phyloP scores from a whole-genome alignment of 371 early-diverging fungal genomes.

The Smittium mucronatum region DNA sequence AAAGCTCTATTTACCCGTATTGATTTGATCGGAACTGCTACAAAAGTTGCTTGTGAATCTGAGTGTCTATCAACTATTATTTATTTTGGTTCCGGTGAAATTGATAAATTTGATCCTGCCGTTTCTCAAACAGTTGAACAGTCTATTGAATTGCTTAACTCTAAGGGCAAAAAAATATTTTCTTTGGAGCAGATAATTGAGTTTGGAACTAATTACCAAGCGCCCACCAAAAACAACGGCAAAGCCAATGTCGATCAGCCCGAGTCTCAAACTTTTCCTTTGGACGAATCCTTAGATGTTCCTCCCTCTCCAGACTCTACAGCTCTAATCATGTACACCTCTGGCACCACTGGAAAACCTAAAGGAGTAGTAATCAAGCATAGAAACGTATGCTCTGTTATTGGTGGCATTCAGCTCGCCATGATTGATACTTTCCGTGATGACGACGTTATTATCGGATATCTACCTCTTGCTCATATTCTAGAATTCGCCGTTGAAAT shows the following conservation, averaged over 20 bases:
- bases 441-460: constrained; percentile 56
- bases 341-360: constrained; percentile 71
- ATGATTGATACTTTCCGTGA: constrained; percentile 1
- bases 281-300: constrained; percentile 43
- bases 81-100: constrained; percentile 48
- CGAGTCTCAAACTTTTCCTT: too few species aligned
- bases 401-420: constrained; percentile 30
- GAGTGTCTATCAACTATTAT: constrained; percentile 57
- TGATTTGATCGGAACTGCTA: constrained; percentile 61
- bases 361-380: constrained; percentile 56
- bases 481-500: constrained; percentile 74
- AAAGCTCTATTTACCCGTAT: constrained; percentile 63
- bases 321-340: constrained; percentile 84
- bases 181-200: not conserved
- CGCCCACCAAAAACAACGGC: not conserved
- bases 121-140: not conserved
- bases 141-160: constrained; percentile 17
- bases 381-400: constrained; percentile 60
- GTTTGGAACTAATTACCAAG: too few species aligned
- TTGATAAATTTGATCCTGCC: not conserved
- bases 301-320: constrained; percentile 60
- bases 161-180: constrained; percentile 10
- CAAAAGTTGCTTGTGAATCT: constrained; percentile 43
- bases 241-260: constrained; percentile 44
- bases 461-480: constrained; percentile 91